phyloP scores from a whole-genome alignment of 768 basidiomycete genomes.

The Leucocoprinus leucothites region DNA sequence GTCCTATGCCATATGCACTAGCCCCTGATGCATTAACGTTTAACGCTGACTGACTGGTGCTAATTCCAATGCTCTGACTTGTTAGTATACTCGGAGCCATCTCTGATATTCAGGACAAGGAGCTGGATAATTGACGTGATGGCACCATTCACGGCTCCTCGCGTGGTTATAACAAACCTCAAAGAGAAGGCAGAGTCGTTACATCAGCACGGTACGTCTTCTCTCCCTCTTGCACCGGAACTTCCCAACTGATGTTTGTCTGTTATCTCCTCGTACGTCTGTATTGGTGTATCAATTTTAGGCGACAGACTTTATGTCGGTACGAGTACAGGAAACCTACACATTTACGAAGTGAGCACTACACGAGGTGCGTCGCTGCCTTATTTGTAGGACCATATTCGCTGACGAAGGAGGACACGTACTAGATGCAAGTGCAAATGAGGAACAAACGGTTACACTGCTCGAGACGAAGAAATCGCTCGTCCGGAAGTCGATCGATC shows the following conservation, averaged over 20 bases:
- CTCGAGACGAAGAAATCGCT: slow-evolving; percentile 68
- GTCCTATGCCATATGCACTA: no score
- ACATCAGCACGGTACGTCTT: slow-evolving; percentile 37
- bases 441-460: slow-evolving; percentile 27
- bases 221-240: background rate
- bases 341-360: slow-evolving; percentile 28
- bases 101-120: no score
- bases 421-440: slow-evolving; percentile 23
- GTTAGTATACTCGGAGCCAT: no score
- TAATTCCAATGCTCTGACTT: no score
- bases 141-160: slow-evolving; percentile 36
- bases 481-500: slow-evolving; percentile 75
- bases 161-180: slow-evolving; percentile 33
- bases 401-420: slow-evolving; percentile 14
- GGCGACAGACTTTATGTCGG: slow-evolving; percentile 44
- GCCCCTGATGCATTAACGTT: no score
- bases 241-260: slow-evolving; percentile 1
- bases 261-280: background rate
- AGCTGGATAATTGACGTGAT: slow-evolving; percentile 16
- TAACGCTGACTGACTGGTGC: background rate
- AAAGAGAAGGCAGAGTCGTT: slow-evolving; percentile 50
- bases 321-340: slow-evolving; percentile 32
- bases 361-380: slow-evolving; percentile 4
- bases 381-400: background rate
- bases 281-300: slow-evolving; percentile 14